Percentiles rank a stretch among this genome's conserved stretches.
Conservation (phyloP, 495 filamentous ascomycete species). For the Annulohypoxylon moriforme region DNA sequence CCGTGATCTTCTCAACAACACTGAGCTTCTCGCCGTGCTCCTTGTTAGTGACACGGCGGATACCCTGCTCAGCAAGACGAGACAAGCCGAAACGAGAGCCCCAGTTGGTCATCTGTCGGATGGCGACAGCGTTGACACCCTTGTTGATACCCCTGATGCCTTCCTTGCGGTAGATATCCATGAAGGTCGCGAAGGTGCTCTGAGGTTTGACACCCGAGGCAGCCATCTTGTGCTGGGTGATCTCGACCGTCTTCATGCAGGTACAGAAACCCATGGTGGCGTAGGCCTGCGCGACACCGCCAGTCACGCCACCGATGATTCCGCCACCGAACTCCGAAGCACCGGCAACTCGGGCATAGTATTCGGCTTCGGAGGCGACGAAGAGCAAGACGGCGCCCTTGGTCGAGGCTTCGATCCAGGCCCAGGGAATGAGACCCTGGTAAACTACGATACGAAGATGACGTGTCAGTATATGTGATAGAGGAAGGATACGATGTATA, state of each 20-base stretch:
- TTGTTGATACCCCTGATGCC: conserved; percentile 97
- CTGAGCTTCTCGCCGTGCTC: conserved; percentile 78
- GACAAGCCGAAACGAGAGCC: conserved; percentile 94
- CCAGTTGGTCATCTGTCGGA: conserved; percentile 99
- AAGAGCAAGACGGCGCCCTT: conserved; percentile 99
- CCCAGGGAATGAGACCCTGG: conserved; percentile 99
- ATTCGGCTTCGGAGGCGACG: conserved; percentile 98
- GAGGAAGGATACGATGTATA: background rate
- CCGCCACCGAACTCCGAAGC: conserved; percentile 87
- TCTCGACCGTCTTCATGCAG: conserved; percentile 99
- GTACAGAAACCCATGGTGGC: conserved; percentile 99
- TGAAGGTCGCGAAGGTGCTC: conserved; percentile 92
- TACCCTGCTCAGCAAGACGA: conserved; percentile 87
- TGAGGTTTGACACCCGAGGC: conserved; percentile 83
- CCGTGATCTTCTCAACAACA: conserved; percentile 87
- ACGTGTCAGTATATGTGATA: conserved; percentile 14
- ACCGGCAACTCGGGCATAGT: conserved; percentile 82
- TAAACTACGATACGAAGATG: conserved; percentile 72
- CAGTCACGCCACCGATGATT: conserved; percentile 90
- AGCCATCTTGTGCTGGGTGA: conserved; percentile 96
- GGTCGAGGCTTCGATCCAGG: conserved; percentile 99
- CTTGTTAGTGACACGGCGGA: conserved; percentile 84
- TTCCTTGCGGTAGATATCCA: conserved; percentile 95
- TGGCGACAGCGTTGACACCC: conserved; percentile 97
- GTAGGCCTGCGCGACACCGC: conserved; percentile 97